Evolutionary conservation across 2,329 filamentous ascomycete genomes (phyloP), one percentile per base, ranked within the genome.

Genomic region (Pseudocercospora crystallina): DNA sequence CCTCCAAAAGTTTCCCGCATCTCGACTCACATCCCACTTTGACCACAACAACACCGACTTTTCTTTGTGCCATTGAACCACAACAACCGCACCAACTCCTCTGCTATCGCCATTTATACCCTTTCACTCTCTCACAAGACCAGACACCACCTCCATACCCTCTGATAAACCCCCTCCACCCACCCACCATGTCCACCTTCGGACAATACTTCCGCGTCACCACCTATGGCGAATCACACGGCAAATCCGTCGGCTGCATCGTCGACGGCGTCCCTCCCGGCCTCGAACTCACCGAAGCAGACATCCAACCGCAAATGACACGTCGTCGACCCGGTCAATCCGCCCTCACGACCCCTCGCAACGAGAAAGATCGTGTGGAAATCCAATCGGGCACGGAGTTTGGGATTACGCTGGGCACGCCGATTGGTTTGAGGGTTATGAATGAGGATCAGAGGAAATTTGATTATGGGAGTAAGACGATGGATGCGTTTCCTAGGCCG

Each of bases 351-450:
- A 97, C 94, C 1, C 92, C 92, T 13, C 84, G 94, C 61, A 84
- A 96, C 71, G 92, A 97, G 74, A 92, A 92, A 72, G 94, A 97
- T 71, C 79, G 80, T 43, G 91, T 97, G 17, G 83, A 90, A 65
- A 96, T 97, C 64, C 89, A 96, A 73, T 95, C 90, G 2, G 92
- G 92, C 43, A 92, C 87, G 41, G 94, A 97, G 72, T 88, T 88
- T 64, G 92, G 94, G 39, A 76, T 92, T 61, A 96, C 91, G 4
- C 78, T 96, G 44, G 92, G 94, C 45, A 95, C 91, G 2, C 94
- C 92, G 1, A 95, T 97, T 68, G 87, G 82, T 53, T 82, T 97
- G 75, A 76, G 88, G 52, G 91, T 97, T 37, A 80, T 85, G 71
- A 97, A 97, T 72, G 85, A 97, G 76, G 91, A 97, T 71, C 90